Evolutionary conservation across 495 filamentous ascomycete genomes (phyloP).

Genomic region (Glonium stellatum): DNA sequence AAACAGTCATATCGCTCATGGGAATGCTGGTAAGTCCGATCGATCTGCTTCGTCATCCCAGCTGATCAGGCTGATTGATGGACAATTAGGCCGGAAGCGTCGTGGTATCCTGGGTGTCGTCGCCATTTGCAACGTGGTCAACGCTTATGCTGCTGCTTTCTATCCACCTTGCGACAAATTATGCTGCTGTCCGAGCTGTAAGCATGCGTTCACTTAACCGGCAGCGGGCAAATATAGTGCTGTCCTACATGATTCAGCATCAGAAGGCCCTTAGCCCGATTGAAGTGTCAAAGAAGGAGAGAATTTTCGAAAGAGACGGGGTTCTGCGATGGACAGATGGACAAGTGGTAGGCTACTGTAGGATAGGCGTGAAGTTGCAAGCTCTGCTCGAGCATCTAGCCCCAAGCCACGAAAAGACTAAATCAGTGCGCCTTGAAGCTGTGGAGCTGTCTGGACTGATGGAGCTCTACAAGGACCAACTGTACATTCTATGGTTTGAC

Average conservation of each 20-base stretch:
- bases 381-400: constrained; percentile 34
- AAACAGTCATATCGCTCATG: constrained; percentile 84
- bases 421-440: constrained; percentile 28
- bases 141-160: constrained; percentile 63
- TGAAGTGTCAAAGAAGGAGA: constrained; percentile 59
- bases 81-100: constrained; percentile 60
- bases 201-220: constrained; percentile 80
- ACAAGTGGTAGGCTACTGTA: constrained; percentile 43
- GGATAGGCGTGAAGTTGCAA: constrained; percentile 43
- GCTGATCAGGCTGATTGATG: constrained; percentile 17
- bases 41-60: constrained; percentile 8
- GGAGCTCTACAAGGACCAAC: constrained; percentile 44
- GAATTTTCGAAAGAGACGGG: constrained; percentile 62
- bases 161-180: constrained; percentile 75
- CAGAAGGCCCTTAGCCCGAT: constrained; percentile 52
- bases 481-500: constrained; percentile 53
- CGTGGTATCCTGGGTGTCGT: constrained; percentile 67
- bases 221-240: constrained; percentile 76
- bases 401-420: constrained; percentile 37
- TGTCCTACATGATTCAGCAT: constrained; percentile 51
- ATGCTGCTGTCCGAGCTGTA: constrained; percentile 75
- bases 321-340: constrained; percentile 51
- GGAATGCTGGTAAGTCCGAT: constrained; percentile 67
- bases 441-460: constrained; percentile 40
- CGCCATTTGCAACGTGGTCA: constrained; percentile 66